Evolutionary conservation across 1,284 basidiomycete species (phyloP).

Genomic region (Inonotus obliquus): DNA sequence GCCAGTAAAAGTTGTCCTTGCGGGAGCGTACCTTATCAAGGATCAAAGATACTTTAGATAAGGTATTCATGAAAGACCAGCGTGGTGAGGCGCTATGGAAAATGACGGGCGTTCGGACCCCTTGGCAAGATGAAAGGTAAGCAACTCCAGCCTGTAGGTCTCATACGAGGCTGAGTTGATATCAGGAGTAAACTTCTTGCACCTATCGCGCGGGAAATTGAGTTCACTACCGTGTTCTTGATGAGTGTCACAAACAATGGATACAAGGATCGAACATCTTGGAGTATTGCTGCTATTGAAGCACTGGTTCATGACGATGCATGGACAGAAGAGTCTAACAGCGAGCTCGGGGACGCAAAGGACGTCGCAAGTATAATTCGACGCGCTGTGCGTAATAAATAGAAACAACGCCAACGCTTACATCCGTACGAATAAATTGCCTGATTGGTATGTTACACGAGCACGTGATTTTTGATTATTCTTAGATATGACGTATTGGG

Average conservation of each 20-base stretch:
- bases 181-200: conserved; percentile 33
- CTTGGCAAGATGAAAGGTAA: conserved; percentile 24
- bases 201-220: conserved; percentile 37
- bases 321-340: conserved; percentile 28
- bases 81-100: conserved; percentile 25
- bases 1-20: conserved; percentile 26
- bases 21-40: conserved; percentile 29
- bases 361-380: conserved; percentile 34
- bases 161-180: neutral
- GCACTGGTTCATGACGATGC: conserved; percentile 25
- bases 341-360: conserved; percentile 35
- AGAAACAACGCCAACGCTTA: neutral
- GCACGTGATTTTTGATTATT: conserved; percentile 11
- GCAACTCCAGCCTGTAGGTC: neutral
- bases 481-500: neutral
- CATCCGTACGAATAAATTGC: too few relatives aligned
- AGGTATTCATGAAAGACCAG: conserved; percentile 27
- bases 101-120: conserved; percentile 15
- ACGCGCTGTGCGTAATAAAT: conserved; percentile 19
- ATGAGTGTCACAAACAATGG: conserved; percentile 43
- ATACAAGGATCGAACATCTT: conserved; percentile 34
- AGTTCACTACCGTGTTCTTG: conserved; percentile 36
- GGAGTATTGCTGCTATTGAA: conserved; percentile 30
- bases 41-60: conserved; percentile 33
- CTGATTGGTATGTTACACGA: too few relatives aligned